Conservation (phyloP, 345 rosid genomes). For the Eucalyptus tenuipes region DNA sequence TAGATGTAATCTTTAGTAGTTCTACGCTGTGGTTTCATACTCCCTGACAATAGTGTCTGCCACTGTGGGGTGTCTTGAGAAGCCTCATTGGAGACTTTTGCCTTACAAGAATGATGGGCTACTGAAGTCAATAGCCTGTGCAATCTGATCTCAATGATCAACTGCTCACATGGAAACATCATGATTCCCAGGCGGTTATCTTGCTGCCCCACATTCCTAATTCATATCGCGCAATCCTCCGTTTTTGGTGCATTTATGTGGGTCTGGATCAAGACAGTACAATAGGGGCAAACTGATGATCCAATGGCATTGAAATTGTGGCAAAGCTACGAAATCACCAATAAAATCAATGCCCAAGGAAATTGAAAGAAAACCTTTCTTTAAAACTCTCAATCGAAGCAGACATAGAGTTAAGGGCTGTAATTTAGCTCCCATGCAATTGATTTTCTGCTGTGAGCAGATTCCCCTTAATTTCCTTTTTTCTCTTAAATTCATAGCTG, state of each 20-base stretch:
- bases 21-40: not conserved
- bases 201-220: not conserved
- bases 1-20: not conserved
- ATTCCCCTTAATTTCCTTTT: not conserved
- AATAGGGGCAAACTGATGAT: not conserved
- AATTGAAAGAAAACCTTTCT: not conserved
- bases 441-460: not conserved
- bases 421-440: not conserved
- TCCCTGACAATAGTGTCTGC: not conserved
- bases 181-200: not conserved
- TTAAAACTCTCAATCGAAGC: not conserved
- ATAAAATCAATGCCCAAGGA: not conserved
- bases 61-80: not conserved
- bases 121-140: not conserved
- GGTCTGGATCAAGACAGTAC: not conserved
- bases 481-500: not conserved
- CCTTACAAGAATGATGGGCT: not conserved
- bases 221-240: not conserved
- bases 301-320: not conserved
- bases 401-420: not conserved
- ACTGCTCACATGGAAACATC: not conserved
- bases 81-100: not conserved
- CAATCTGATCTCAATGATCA: not conserved
- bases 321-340: not conserved
- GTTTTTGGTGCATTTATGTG: not conserved